A percentile compares a stretch with the other conserved stretches of the same genome.
Evolutionary conservation across 1,284 basidiomycete species (phyloP).

Genomic region (Xerocomus alliaceus): DNA sequence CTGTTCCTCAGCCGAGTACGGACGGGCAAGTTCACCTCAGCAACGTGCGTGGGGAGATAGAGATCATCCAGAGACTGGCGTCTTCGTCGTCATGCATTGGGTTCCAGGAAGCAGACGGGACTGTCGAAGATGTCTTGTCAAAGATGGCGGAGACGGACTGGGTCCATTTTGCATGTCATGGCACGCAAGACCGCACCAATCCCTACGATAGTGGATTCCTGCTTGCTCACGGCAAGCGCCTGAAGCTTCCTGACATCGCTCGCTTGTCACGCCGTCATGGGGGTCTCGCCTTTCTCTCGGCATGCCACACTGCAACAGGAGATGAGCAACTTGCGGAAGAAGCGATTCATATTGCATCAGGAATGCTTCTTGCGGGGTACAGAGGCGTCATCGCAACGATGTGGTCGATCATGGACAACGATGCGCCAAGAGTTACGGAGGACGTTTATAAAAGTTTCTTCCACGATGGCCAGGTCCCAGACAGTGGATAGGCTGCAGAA

Average conservation of each 20-base stretch:
- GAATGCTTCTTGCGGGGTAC: constrained; percentile 5
- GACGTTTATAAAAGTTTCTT: not conserved
- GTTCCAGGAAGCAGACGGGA: constrained; percentile 9
- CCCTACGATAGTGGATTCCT: not conserved
- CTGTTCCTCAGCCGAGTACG: constrained; percentile 16
- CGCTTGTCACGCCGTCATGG: not conserved
- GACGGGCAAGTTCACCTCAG: not conserved
- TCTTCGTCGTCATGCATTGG: constrained; percentile 1
- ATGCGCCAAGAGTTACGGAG: not conserved
- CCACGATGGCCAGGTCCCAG: not conserved
- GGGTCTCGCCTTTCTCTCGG: constrained; percentile 1
- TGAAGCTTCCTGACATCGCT: not conserved
- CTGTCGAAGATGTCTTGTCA: not conserved
- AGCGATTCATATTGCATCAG: not conserved
- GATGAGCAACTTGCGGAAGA: not conserved
- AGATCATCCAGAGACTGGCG: not conserved
- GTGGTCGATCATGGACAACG: not conserved
- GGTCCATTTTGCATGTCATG: constrained; percentile 4
- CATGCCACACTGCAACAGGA: constrained; percentile 1
- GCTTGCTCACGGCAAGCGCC: not conserved
- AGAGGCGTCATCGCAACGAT: not conserved
- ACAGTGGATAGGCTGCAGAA: not conserved
- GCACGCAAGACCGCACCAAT: not conserved
- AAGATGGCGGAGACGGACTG: not conserved
- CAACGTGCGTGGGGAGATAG: constrained; percentile 5